Base-by-base conservation (phyloP, 176 grass and related monocot genomes). In the Musa itinerans region DNA sequence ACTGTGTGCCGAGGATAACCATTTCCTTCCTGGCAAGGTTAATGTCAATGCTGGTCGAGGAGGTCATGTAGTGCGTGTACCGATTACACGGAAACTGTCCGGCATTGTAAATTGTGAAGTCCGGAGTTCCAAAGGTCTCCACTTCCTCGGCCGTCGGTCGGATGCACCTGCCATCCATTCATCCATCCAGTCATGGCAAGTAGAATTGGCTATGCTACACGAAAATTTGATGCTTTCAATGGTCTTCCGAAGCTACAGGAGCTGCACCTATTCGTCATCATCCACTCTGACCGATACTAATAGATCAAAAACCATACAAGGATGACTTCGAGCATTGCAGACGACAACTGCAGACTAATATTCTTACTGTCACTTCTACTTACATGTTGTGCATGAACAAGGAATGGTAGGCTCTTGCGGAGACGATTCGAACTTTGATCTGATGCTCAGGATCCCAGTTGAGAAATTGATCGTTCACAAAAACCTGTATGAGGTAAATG, bases 371-470 rank as follows among this genome's bases (percentile, higher is more conserved):
- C 56, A 10, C 77, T 51, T 7, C 11, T 10, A 76, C 88, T 96
- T 91, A 96, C 94, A 98, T 98, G 86, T 98, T 98, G 83, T 98
- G 94, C 94, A 98, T 98, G 94, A 98, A 98, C 83, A 98, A 83
- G 27, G 94, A 93, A 81, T 98, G 94, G 78, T 98, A 98, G 0
- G 94, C 94, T 81, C 94, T 87, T 78, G 90, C 90, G 2, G 94
- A 89, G 73, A 98, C 89, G 68, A 98, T 93, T 59, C 94, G 94
- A 69, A 98, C 94, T 85, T 98, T 98, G 90, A 98, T 98, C 52
- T 75, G 76, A 75, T 93, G 83, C 87, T 98, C 84, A 0, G 84
- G 84, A 74, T 98, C 94, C 94, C 94, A 98, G 74, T 98, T 98
- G 78, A 98, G 90, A 75, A 98, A 98, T 81, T 98, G 94, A 76